Base-by-base conservation (phyloP, 768 basidiomycete species). In the Suillus fuscotomentosus region DNA sequence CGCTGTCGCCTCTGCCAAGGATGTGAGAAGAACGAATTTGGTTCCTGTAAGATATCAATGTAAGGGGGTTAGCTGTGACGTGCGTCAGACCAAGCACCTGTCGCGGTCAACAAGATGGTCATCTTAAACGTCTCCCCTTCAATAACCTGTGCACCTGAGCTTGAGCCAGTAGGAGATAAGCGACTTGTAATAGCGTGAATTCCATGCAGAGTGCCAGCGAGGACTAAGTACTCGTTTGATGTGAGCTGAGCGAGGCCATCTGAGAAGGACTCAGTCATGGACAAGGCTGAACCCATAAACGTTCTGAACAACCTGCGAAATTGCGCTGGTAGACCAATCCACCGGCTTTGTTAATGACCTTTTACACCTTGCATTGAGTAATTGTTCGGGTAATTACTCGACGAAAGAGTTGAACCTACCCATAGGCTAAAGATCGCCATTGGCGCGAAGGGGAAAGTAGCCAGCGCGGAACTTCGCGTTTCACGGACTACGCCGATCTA, bases 331-430 rank as follows among this genome's bases (percentile, higher is more conserved):
- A 99, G 51, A 98, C 91, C 41, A 99, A 85, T 8, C 97, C 97
- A 34, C 97, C 97, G 15, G 97, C 97, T 81, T 99, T 99, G 78
- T 98, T 99, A 72, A 99, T 97, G 63, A 98, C 87, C 92, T 95
- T 75, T 64, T 75, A 22, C 53, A 31, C 34, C 34, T n/a, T 69
- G 47, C 45, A 1, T 17, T 68, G 47, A 62, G 39, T 48, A 53
- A 39, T 47, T 31, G 24, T 27, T 17, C 27, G 24, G 10, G 6
- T 31, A 31, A 59, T 27, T 31, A 20, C 24, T 59, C 42, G 43
- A 24, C 20, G 4, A 61, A 60, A 15, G 34, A 60, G 31, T 31
- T 31, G 60, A 50, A 73, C 81, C 60, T 79, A 91, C 92, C 92
- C 93, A 94, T 60, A 94, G 86, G 70, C 89, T 86, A 72, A 84